Percentiles rank a stretch among this genome's conserved stretches.
Conservation (phyloP, 371 early-diverging fungal genomes). For the Nematocida sp. region DNA sequence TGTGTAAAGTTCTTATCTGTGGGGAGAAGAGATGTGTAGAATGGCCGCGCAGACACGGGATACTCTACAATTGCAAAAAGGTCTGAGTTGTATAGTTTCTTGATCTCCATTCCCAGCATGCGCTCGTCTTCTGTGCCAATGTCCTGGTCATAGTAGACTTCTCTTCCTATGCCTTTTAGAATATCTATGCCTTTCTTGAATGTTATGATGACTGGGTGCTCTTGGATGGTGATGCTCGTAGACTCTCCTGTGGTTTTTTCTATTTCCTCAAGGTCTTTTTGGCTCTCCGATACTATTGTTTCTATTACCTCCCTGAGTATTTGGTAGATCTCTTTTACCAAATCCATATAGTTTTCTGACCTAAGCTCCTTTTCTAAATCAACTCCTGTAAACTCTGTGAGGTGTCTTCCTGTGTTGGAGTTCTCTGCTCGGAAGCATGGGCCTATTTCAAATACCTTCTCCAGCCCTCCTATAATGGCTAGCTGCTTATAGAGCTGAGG, state of each 20-base stretch:
- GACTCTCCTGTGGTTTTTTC: conserved; percentile 84
- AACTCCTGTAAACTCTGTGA: conserved; percentile 97
- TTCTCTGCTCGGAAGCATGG: conserved; percentile 99
- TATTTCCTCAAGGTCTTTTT: conserved; percentile 75
- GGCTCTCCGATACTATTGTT: conserved; percentile 76
- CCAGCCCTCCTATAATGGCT: conserved; percentile 93
- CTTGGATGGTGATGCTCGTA: conserved; percentile 78
- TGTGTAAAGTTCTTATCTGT: conserved; percentile 81
- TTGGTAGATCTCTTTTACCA: conserved; percentile 79
- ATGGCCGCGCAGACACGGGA: conserved; percentile 87
- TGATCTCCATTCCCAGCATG: conserved; percentile 81
- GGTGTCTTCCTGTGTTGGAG: conserved; percentile 92
- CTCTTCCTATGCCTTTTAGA: conserved; percentile 77
- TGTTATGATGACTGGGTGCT: conserved; percentile 78
- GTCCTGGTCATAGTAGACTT: conserved; percentile 74
- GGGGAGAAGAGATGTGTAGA: conserved; percentile 82
- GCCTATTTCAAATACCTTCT: conserved; percentile 93
- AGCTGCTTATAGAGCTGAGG: conserved; percentile 99
- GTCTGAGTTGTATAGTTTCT: conserved; percentile 88
- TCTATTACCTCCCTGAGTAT: conserved; percentile 72
- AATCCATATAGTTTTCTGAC: conserved; percentile 91
- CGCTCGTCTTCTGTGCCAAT: conserved; percentile 81
- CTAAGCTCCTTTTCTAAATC: conserved; percentile 96
- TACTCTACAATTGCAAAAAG: conserved; percentile 98
- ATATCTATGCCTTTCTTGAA: conserved; percentile 83